These are phyloP conservation scores for Scutellaria baicalensis DNA, from an alignment of 257 asterid genomes.

Conservation along the genomic window DNA sequence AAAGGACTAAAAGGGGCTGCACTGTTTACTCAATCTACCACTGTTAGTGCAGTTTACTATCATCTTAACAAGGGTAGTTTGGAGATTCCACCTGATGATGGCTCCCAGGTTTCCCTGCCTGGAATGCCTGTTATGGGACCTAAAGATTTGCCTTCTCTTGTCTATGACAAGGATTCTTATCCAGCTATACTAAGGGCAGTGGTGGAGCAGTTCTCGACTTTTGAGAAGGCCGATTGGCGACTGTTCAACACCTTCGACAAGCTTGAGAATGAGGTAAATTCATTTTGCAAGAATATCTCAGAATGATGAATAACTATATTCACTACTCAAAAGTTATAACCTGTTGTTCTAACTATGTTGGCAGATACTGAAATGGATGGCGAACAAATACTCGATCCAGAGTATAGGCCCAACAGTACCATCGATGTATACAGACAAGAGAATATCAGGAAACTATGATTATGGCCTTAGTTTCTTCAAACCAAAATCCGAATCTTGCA, in stretches of 20 bases:
- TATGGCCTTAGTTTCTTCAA: slow-evolving; percentile 30
- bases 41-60: slow-evolving; percentile 22
- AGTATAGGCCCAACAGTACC: slow-evolving; percentile 37
- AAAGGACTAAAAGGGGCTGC: slow-evolving; percentile 35
- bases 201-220: slow-evolving; percentile 19
- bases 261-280: slow-evolving; percentile 42
- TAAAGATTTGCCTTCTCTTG: slow-evolving; percentile 35
- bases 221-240: slow-evolving; percentile 53
- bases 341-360: neutral
- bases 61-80: slow-evolving; percentile 24
- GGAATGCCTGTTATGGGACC: slow-evolving; percentile 23
- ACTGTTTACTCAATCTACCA: slow-evolving; percentile 28
- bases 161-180: slow-evolving; percentile 8
- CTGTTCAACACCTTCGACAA: slow-evolving; percentile 53
- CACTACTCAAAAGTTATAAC: neutral
- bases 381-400: neutral
- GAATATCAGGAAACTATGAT: slow-evolving; percentile 16
- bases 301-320: neutral
- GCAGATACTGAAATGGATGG: slow-evolving; percentile 31
- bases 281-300: no score
- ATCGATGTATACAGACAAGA: slow-evolving; percentile 23
- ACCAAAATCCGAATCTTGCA: slow-evolving; percentile 19
- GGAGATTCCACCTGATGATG: slow-evolving; percentile 11
- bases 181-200: slow-evolving; percentile 10
- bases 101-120: slow-evolving; percentile 19